Evolutionary conservation across 1,284 basidiomycete genomes (phyloP).

Genomic region (Trichosporon coremiiforme): DNA sequence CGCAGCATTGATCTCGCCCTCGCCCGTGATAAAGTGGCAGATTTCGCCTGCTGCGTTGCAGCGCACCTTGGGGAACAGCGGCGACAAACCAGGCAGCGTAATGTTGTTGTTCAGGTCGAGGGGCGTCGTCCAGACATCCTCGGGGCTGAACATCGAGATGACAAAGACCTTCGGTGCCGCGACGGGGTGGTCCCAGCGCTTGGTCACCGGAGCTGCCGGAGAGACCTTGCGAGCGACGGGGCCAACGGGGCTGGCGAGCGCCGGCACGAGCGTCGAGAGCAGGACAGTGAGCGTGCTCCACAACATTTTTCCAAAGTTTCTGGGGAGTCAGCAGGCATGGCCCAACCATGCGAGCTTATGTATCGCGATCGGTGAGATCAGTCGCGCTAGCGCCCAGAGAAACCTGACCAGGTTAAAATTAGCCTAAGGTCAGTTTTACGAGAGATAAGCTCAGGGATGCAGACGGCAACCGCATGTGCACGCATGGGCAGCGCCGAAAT

Average conservation of each 20-base stretch:
- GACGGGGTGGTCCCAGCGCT: slow-evolving; percentile 10
- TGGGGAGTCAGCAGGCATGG: not conserved
- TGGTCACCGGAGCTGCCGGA: not conserved
- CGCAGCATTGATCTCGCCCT: slow-evolving; percentile 62
- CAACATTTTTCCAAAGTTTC: not conserved
- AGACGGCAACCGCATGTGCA: not conserved
- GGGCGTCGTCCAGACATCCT: slow-evolving; percentile 49
- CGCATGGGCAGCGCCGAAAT: no score
- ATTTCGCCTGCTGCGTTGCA: slow-evolving; percentile 57
- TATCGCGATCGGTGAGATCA: not conserved
- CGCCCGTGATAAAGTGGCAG: slow-evolving; percentile 56
- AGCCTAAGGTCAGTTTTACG: not conserved
- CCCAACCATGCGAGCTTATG: not conserved
- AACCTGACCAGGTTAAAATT: not conserved
- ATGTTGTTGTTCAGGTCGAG: slow-evolving; percentile 55
- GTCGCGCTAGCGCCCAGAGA: not conserved
- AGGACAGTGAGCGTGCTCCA: not conserved
- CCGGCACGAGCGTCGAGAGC: not conserved
- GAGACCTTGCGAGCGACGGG: not conserved
- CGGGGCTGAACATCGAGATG: slow-evolving; percentile 47
- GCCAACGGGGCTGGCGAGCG: not conserved
- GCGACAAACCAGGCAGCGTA: slow-evolving; percentile 58
- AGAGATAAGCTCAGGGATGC: slow-evolving; percentile 3
- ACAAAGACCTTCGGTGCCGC: slow-evolving; percentile 15
- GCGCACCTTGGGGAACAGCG: slow-evolving; percentile 58